Evolutionary conservation across 192 early-diverging fungal species (phyloP).

Genomic region (Spizellomyces sp.): DNA sequence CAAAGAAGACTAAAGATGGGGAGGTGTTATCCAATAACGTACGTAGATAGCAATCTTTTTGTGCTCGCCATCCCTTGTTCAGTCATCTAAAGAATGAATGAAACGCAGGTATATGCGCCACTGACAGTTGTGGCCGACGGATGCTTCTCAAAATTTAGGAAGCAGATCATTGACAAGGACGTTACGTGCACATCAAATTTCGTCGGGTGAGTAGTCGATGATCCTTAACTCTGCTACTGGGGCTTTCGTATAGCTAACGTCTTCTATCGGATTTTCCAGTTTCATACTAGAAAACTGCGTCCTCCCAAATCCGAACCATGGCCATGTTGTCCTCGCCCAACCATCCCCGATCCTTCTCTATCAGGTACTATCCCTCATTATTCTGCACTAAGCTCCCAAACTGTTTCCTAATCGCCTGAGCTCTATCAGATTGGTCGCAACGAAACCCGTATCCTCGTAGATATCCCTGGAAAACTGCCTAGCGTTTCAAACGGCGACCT

Average conservation of each 20-base stretch:
- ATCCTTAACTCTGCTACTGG: background rate
- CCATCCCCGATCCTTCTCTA: conserved; percentile 89
- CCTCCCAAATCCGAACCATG: conserved; percentile 83
- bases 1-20: conserved; percentile 14
- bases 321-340: conserved; percentile 88
- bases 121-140: conserved; percentile 90
- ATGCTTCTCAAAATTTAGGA: conserved; percentile 93
- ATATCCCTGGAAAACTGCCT: conserved; percentile 90
- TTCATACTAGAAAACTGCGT: conserved; percentile 69
- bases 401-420: background rate
- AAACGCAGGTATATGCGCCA: conserved; percentile 61
- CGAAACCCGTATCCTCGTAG: conserved; percentile 88
- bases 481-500: conserved; percentile 63
- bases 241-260: background rate
- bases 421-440: conserved; percentile 66
- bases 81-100: background rate
- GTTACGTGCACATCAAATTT: conserved; percentile 66
- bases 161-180: conserved; percentile 59
- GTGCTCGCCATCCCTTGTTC: background rate
- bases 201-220: conserved; percentile 59
- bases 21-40: conserved; percentile 8
- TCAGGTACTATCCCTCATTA: conserved; percentile 43
- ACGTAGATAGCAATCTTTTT: background rate
- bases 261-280: conserved; percentile 33
- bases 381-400: background rate